phyloP scores from a whole-genome alignment of 148 eudicot species.

The Rheum nobile region DNA sequence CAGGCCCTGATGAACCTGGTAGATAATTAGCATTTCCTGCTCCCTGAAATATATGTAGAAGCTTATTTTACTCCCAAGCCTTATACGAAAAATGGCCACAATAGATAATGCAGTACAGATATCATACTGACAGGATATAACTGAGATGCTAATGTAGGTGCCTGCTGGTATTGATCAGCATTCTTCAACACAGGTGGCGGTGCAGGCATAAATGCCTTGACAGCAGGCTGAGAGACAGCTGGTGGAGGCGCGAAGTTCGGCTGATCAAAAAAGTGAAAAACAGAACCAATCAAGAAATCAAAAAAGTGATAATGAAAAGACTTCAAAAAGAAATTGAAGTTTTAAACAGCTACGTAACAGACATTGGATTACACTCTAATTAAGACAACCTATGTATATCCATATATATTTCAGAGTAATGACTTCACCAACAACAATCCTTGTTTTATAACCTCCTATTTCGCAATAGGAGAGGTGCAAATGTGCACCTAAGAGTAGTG shows the following conservation, averaged over 20 bases:
- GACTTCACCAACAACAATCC: background rate
- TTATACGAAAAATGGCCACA: background rate
- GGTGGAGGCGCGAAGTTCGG: constrained; percentile 49
- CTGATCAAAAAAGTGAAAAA: constrained; percentile 14
- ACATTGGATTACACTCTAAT: too few species aligned
- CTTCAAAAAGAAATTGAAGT: background rate
- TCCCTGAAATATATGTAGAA: constrained; percentile 34
- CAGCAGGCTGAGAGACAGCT: constrained; percentile 56
- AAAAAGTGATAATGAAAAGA: background rate
- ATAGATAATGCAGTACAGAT: background rate
- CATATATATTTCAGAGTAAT: background rate
- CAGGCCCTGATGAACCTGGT: constrained; percentile 49
- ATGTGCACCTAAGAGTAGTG: too few species aligned
- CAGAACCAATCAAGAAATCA: background rate
- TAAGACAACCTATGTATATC: too few species aligned
- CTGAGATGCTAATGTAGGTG: constrained; percentile 73
- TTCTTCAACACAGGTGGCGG: constrained; percentile 55
- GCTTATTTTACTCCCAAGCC: background rate
- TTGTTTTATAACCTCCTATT: background rate
- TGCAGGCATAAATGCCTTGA: constrained; percentile 60
- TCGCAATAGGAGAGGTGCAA: too few species aligned
- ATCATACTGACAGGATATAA: constrained; percentile 48
- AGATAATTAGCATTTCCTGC: constrained; percentile 38
- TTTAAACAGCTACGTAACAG: too few species aligned
- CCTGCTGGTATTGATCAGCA: constrained; percentile 75